Percentiles rank a stretch among this genome's conserved stretches.
phyloP scores from a whole-genome alignment of 306 rosid genomes.

The Leucaena leucocephala region DNA sequence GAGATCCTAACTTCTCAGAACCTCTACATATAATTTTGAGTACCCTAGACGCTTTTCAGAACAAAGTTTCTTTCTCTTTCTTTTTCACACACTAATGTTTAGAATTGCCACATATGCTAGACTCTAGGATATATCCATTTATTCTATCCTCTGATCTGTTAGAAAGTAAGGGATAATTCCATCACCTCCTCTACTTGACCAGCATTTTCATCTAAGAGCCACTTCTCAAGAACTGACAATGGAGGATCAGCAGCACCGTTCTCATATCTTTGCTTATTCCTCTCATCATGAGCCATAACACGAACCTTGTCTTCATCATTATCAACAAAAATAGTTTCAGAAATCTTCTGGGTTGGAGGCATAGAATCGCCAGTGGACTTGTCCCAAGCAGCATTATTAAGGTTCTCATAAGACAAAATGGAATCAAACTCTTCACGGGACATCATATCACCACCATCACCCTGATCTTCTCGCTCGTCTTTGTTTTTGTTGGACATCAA shows the following conservation, averaged over 20 bases:
- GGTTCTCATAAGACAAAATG: constrained; percentile 69
- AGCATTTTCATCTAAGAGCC: constrained; percentile 85
- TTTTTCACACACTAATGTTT: constrained; percentile 12
- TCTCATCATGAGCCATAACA: background rate
- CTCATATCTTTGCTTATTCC: constrained; percentile 43
- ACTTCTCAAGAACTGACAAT: constrained; percentile 85
- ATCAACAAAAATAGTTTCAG: constrained; percentile 2
- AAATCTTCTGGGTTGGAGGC: constrained; percentile 46
- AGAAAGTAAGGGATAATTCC: constrained; percentile 87
- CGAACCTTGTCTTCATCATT: background rate
- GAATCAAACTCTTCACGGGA: constrained; percentile 73
- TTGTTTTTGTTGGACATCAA: constrained; percentile 28
- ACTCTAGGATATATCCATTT: constrained; percentile 19
- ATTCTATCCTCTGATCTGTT: constrained; percentile 12
- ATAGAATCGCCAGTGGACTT: constrained; percentile 64
- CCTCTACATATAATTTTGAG: constrained; percentile 36
- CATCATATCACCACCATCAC: constrained; percentile 38
- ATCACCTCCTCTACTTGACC: constrained; percentile 87
- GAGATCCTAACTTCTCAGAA: constrained; percentile 58
- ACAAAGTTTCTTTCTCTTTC: background rate
- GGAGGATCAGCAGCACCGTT: constrained; percentile 54
- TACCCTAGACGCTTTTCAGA: constrained; percentile 36
- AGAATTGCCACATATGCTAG: constrained; percentile 32
- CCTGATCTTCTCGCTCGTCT: constrained; percentile 35
- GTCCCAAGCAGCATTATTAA: constrained; percentile 65